phyloP scores from a whole-genome alignment of 257 asterid species.

The Solanum pinnatisectum region DNA sequence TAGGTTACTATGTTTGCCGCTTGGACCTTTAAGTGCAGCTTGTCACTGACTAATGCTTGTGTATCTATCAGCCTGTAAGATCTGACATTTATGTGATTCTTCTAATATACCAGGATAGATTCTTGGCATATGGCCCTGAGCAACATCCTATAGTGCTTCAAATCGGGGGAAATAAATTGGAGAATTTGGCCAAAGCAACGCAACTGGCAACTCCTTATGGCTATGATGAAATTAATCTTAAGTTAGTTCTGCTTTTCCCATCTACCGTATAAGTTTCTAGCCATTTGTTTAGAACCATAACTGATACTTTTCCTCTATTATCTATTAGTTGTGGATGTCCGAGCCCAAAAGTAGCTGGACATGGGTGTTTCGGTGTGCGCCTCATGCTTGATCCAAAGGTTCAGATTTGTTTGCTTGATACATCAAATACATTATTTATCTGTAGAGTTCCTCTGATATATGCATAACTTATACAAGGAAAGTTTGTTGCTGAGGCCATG shows the following conservation, averaged over 20 bases:
- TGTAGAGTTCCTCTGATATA: conserved; percentile 29
- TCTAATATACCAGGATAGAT: conserved; percentile 58
- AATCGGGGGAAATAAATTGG: conserved; percentile 87
- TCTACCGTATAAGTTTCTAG: neutral
- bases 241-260: conserved; percentile 35
- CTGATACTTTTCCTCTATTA: conserved; percentile 4
- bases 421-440: neutral
- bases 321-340: conserved; percentile 89
- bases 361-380: conserved; percentile 94
- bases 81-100: conserved; percentile 14
- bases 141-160: conserved; percentile 98
- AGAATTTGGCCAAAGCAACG: conserved; percentile 81
- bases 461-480: conserved; percentile 44
- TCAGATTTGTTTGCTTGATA: conserved; percentile 10
- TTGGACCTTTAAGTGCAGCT: neutral
- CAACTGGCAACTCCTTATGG: conserved; percentile 82
- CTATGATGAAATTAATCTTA: conserved; percentile 90
- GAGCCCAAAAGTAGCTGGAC: conserved; percentile 95
- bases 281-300: conserved; percentile 6
- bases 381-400: conserved; percentile 99
- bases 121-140: conserved; percentile 79
- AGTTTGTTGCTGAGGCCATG: conserved; percentile 98
- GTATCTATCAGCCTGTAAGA: neutral
- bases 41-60: neutral
- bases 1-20: neutral